These are phyloP conservation scores for Sophora flavescens DNA, from an alignment of 306 rosid species.

Conservation along the genomic window DNA sequence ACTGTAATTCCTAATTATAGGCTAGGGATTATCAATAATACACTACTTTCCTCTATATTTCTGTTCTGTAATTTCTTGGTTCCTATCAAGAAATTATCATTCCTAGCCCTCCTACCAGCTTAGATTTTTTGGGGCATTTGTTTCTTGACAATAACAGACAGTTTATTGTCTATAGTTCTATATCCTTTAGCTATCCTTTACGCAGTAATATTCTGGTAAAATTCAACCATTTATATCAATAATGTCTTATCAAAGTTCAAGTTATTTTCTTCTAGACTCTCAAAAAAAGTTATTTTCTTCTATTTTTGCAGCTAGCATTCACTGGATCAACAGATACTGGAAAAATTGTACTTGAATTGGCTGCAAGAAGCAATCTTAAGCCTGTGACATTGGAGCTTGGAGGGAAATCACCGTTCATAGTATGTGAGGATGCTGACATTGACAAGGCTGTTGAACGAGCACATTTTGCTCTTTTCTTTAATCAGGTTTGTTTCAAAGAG, in stretches of 20 bases:
- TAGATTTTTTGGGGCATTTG: background rate
- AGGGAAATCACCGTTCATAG: constrained; percentile 94
- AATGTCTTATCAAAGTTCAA: background rate
- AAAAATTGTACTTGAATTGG: constrained; percentile 71
- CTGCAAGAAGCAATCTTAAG: constrained; percentile 91
- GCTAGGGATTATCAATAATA: too few relatives aligned
- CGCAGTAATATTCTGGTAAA: background rate
- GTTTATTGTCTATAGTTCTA: too few relatives aligned
- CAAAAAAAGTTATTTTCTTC: background rate
- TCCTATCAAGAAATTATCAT: too few relatives aligned
- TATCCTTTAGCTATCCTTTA: constrained; percentile 3
- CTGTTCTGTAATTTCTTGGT: too few relatives aligned
- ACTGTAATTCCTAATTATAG: too few relatives aligned
- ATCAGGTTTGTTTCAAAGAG: constrained; percentile 66
- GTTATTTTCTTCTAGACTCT: background rate
- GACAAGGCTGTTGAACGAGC: constrained; percentile 87
- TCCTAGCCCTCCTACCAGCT: too few relatives aligned
- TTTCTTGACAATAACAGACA: background rate
- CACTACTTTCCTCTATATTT: too few relatives aligned
- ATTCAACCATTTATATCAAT: constrained; percentile 15
- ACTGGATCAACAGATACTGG: constrained; percentile 92
- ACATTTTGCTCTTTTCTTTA: constrained; percentile 91
- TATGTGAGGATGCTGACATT: constrained; percentile 85
- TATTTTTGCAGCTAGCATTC: constrained; percentile 76
- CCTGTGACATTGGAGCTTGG: constrained; percentile 94